Evolutionary conservation across 148 eudicot genomes (phyloP), one percentile per base, ranked within the genome.

Genomic region (Nepenthes mirabilis): DNA sequence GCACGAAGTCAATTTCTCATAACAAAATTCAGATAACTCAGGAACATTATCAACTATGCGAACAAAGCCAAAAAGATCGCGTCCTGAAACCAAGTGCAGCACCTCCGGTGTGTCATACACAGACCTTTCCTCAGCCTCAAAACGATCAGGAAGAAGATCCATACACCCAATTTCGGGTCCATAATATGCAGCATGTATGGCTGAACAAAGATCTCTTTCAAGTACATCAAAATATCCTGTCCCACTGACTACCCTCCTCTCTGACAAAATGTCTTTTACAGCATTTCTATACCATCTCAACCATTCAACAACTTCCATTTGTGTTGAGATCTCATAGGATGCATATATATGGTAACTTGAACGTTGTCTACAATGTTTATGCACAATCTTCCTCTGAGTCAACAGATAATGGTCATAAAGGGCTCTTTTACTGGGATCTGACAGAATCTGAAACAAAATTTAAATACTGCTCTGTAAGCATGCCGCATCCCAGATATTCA

Each of bases 281-380:
- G 96, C 83, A 70, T 70, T 64, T 65, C 95, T 80, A 70, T 91
- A 91, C 98, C 98, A 88, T 74, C 73, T 82, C 68, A 91, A 66
- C 98, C 98, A 91, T 64, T 91, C 98, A 55, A 91, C 96, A 70
- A 88, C 96, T 71, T 91, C 98, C 94, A 88, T 88, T 69, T 91
- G 78, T 37, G 54, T 65, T 35, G 77, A 55, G 59, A 72, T 57
- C 58, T 56, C 57, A 72, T 79, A 50, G 50, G 74, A 59, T 64
- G 73, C 81, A 70, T 85, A 83, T 47, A 73, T 75, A 69, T 82
- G 79, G 73, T 83, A 74, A 34, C 57, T 65, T 1, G 85, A 74
- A 71, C 64, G 78, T 57, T 75, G 77, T 60, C 67, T 57, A 47
- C 59, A 63, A 69, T 61, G 66, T 61, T 72, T 68, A 48, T 75